Conservation (phyloP, 2,329 filamentous ascomycete genomes). For the Beauveria bassiana region DNA sequence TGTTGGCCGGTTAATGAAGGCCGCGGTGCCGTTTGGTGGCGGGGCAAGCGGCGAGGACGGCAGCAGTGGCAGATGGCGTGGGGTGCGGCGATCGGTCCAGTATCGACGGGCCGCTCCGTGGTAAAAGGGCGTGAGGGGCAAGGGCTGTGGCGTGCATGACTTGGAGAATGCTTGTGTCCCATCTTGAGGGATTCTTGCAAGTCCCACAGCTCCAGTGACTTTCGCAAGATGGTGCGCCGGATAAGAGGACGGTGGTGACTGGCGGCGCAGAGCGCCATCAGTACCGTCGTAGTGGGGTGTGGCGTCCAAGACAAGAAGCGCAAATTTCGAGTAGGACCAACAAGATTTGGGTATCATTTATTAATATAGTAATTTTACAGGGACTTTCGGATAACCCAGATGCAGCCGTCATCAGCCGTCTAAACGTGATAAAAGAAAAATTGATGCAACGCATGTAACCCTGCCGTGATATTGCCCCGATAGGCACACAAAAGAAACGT, state of each 20-base stretch:
- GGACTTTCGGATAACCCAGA: slow-evolving; percentile 1
- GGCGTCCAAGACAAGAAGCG: neutral
- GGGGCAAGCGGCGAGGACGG: too few species aligned
- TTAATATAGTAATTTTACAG: slow-evolving; percentile 10
- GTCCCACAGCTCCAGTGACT: too few species aligned
- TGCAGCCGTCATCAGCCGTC: slow-evolving; percentile 6
- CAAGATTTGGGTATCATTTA: slow-evolving; percentile 11
- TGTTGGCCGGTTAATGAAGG: slow-evolving; percentile 49
- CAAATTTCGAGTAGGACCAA: neutral
- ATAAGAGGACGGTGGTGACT: slow-evolving; percentile 53
- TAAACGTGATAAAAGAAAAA: neutral
- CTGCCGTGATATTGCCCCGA: neutral
- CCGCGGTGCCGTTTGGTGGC: slow-evolving; percentile 40
- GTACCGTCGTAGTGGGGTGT: slow-evolving; percentile 24
- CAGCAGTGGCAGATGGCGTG: too few species aligned
- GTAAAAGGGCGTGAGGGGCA: neutral
- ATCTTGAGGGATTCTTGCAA: too few species aligned
- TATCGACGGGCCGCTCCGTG: slow-evolving; percentile 24
- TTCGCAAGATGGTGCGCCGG: too few species aligned
- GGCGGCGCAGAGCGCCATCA: slow-evolving; percentile 51
- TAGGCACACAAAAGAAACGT: slow-evolving; percentile 1
- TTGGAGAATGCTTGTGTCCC: too few species aligned
- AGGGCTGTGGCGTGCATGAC: too few species aligned
- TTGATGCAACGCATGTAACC: neutral
- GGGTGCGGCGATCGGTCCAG: too few species aligned